Base-by-base conservation (phyloP, 2,329 filamentous ascomycete species). In the Aspergillus pseudoterreus region DNA sequence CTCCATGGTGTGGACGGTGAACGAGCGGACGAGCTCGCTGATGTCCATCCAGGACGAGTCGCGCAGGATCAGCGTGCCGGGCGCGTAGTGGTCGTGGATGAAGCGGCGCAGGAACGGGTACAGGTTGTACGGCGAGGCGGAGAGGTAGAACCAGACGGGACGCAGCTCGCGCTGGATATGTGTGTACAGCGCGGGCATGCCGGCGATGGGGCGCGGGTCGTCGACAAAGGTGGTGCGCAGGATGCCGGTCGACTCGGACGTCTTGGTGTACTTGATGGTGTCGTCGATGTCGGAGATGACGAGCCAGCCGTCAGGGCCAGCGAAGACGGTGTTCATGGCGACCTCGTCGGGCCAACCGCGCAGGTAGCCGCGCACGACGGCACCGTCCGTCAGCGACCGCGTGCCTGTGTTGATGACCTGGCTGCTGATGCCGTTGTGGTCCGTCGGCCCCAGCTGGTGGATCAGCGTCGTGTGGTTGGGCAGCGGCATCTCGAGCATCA, bases 271-370 rank as follows among this genome's bases (percentile, higher is more conserved):
- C 72, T 97, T 96, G 76, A 97, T 95, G 0, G 92, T 96, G 71
- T 97, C 92, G 66, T 97, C 94, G 59, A 97, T 83, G 63, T 97
- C 92, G 36, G 88, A 92, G 57, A 96, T 85, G 11, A 97, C 74
- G 11, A 83, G 83, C 91, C 91, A 96, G 6, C 92, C 92, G 44
- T 87, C 83, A 0, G 86, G 82, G 15, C 83, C 84, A 0, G 88
- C 88, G 63, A 88, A 91, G 15, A 84, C 80, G 0, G 90, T 95
- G 54, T 82, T 81, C 78, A 88, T 85, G 38, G 83, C 63, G 1
- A 85, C 83, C 1, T 49, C 52, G n/a, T 56, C 49, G 21, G 50
- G 55, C 50, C 62, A 69, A 10, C 61, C 50, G 2, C 62, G 61
- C 15, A 67, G 52, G 14, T 57, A 62, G 2, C 69, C 64, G 10